Base-by-base conservation (phyloP, 768 basidiomycete genomes). In the Termitomyces sp. region DNA sequence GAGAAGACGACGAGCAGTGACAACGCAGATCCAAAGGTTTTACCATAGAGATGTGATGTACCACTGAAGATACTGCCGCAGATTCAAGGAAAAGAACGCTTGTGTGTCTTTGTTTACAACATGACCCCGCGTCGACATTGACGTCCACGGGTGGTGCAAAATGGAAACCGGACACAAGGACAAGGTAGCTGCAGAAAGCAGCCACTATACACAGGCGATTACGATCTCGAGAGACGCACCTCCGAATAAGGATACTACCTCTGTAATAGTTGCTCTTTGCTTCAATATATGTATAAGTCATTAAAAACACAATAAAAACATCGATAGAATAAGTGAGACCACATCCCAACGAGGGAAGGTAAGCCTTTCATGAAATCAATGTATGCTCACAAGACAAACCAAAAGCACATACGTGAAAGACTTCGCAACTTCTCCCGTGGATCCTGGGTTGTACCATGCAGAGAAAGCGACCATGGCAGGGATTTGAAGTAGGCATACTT, bases 341-440 rank as follows among this genome's bases (percentile, higher is more conserved):
- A 95, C 93, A 69, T 99, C 97, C 96, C 96, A 99, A 64, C 95
- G 86, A 0, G 97, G 97, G 82, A 99, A 97, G 60, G 98, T 94
- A 56, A 99, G 83, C 23, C 95, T 98, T 68, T 26, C 6, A 26
- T 16, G 50, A 44, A 57, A 57, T 52, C 55, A 61, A 35, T 56
- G 41, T n/a, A 61, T 20, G 35, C 43, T 36, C 46, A n/a, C 16
- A 10, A 23, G 33, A 9, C 28, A 20, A 47, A 33, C 48, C 14
- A 35, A 60, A 8, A 20, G 38, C 2, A 82, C 95, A 60, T 74
- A 97, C 93, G 95, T 93, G 79, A 99, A 99, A 7, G 93, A 93
- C 63, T 89, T 86, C 8, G 94, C 88, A 44, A 86, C 84, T 71
- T 91, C 83, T 8, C 94, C 94, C 83, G 96, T 88, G 68, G 85